phyloP scores from a whole-genome alignment of 1,284 basidiomycete species.

The Jaminaea rosea region DNA sequence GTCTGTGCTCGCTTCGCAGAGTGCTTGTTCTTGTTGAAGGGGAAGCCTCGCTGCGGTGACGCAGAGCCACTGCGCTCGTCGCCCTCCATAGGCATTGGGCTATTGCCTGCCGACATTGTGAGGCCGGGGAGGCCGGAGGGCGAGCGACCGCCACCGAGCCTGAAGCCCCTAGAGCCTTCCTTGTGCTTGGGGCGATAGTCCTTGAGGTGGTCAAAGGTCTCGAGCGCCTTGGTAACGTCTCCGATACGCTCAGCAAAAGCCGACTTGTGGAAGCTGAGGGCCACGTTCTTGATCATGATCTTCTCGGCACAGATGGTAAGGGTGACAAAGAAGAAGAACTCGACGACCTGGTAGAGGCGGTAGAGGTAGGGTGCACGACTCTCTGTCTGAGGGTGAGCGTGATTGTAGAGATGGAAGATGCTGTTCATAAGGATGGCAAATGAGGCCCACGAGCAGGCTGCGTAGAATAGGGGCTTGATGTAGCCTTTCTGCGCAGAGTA shows the following conservation, averaged over 20 bases:
- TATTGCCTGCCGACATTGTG: not conserved
- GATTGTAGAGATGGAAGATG: slow-evolving; percentile 32
- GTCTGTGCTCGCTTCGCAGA: slow-evolving; percentile 21
- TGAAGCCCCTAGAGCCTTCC: slow-evolving; percentile 24
- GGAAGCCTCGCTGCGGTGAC: slow-evolving; percentile 13
- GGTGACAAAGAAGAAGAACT: slow-evolving; percentile 42
- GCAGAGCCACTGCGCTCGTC: not conserved
- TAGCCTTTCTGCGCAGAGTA: slow-evolving; percentile 37
- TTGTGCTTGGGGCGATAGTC: slow-evolving; percentile 59
- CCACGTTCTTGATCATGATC: slow-evolving; percentile 39
- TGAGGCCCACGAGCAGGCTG: slow-evolving; percentile 37
- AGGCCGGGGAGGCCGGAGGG: slow-evolving; percentile 49
- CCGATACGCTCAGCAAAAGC: slow-evolving; percentile 67
- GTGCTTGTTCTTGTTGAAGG: slow-evolving; percentile 24
- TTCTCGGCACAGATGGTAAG: slow-evolving; percentile 38
- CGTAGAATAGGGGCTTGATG: slow-evolving; percentile 37
- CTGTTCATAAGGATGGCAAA: slow-evolving; percentile 43
- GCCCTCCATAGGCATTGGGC: not conserved
- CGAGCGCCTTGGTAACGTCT: slow-evolving; percentile 54
- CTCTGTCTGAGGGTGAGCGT: slow-evolving; percentile 9
- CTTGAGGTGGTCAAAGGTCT: slow-evolving; percentile 62
- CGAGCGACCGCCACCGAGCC: slow-evolving; percentile 33
- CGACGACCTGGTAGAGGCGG: slow-evolving; percentile 41
- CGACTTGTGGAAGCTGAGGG: slow-evolving; percentile 58
- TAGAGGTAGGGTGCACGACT: slow-evolving; percentile 33